Conservation (phyloP, 2,329 filamentous ascomycete genomes). For the Colletotrichum lini region DNA sequence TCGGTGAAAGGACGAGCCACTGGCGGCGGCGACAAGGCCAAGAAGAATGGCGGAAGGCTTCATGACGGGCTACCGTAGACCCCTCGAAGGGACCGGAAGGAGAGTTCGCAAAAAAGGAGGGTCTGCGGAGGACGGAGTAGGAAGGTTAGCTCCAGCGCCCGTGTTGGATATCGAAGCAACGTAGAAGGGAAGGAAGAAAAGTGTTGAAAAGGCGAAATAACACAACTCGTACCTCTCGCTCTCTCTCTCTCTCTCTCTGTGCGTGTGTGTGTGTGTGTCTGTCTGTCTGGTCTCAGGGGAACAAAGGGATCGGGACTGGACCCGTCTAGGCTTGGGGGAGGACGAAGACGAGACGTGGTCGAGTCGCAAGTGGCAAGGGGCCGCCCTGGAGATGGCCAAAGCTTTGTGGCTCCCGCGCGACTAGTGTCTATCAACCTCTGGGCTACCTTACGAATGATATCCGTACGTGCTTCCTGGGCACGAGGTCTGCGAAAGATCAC, state of each 20-base stretch:
- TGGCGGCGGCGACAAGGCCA: slow-evolving; percentile 64
- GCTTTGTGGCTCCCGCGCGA: slow-evolving; percentile 24
- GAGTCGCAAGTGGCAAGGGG: slow-evolving; percentile 41
- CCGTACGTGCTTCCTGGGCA: not conserved
- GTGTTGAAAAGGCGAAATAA: not conserved
- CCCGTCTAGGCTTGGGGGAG: slow-evolving; percentile 32
- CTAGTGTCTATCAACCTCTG: not conserved
- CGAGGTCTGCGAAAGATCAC: not conserved
- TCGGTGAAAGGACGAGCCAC: slow-evolving; percentile 69
- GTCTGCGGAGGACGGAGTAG: slow-evolving; percentile 14
- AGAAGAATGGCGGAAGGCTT: slow-evolving; percentile 67
- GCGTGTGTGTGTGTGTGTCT: too few relatives aligned
- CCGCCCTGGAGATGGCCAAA: slow-evolving; percentile 40
- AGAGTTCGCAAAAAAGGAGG: slow-evolving; percentile 1
- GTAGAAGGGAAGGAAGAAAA: not conserved
- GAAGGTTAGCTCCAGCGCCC: slow-evolving; percentile 27
- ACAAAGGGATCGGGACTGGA: slow-evolving; percentile 30
- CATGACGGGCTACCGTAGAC: slow-evolving; percentile 55
- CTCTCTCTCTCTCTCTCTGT: not conserved
- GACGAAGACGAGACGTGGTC: slow-evolving; percentile 40
- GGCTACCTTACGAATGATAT: not conserved
- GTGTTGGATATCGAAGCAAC: slow-evolving; percentile 5
- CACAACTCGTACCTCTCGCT: slow-evolving; percentile 27
- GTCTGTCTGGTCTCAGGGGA: slow-evolving; percentile 18
- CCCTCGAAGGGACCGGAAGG: slow-evolving; percentile 32